Base-by-base conservation (phyloP, 129 eudicot genomes). In the Erigeron canadensis region DNA sequence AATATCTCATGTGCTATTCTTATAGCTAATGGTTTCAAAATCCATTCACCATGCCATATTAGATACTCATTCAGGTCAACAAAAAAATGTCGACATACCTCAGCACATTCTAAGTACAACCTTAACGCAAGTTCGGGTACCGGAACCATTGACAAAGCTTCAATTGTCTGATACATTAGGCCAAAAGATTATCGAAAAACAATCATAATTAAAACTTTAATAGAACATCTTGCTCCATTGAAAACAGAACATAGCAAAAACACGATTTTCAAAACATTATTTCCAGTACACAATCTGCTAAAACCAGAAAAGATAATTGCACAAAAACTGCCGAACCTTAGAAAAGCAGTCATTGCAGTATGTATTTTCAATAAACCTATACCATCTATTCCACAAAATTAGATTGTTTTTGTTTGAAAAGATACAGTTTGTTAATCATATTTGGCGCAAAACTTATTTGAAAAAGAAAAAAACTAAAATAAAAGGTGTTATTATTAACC, bases 21-120 rank as follows among this genome's bases (percentile, higher is more conserved):
- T 57, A 22, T 13, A 57, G 6, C 38, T 57, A 37, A 22, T 22
- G 37, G 61, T 19, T 55, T 9, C 23, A 55, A 55, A 4, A 23
- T 37, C 38, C 23, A 2, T 55, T 55, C 61, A 18, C 39, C 43
- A n/a, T 23, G 63, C 7, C 8, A 17, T 53, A 22, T 17, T 23
- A n/a, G 19, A 11, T 2, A 65, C 11, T 65, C 44, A 65, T 19
- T 42, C 19, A 17, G 39, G 55, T 22, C 53, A 67, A 67, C n/a
- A 55, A 28, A 11, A 28, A 11, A 51, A 28, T 5, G 47, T 12
- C 28, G 53, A 59, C 78, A 50, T 68, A 94, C 98, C 96, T 94
- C 99, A 70, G 99, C 99, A 64, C 99, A 94, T 74, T 89, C 90
- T 75, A 94, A 75, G 84, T 90, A 94, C 73, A 94, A 81, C 72